phyloP scores from a whole-genome alignment of 202 grass and related monocot genomes.

The Elaeis oleifera region DNA sequence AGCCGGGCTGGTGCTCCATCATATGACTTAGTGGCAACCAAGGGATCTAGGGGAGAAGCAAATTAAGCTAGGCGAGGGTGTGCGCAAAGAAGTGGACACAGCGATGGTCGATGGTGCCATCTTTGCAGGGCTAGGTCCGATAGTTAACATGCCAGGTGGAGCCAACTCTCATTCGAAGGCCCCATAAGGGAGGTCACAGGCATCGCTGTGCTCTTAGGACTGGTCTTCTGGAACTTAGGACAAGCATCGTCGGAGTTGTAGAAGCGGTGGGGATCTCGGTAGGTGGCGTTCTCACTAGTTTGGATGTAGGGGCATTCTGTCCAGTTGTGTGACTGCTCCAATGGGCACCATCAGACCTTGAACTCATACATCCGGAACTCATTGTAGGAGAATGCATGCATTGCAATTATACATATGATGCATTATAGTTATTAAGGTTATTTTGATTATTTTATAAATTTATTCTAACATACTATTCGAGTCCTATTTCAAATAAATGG shows the following conservation, averaged over 20 bases:
- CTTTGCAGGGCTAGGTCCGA: slow-evolving; percentile 9
- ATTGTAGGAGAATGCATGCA: slow-evolving; percentile 1
- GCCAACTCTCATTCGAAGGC: slow-evolving; percentile 2
- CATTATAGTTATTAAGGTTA: too few species aligned
- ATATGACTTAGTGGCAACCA: background rate
- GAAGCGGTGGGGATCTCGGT: background rate
- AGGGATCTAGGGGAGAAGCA: background rate
- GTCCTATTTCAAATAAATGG: too few species aligned
- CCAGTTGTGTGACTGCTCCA: slow-evolving; percentile 8
- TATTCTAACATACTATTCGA: too few species aligned
- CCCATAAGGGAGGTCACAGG: slow-evolving; percentile 5
- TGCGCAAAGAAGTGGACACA: slow-evolving; percentile 9
- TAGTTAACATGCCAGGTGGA: background rate
- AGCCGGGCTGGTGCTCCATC: slow-evolving; percentile 4
- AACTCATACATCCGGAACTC: slow-evolving; percentile 16
- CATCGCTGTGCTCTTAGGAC: slow-evolving; percentile 1
- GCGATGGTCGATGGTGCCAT: background rate
- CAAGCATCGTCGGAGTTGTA: background rate
- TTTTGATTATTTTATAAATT: too few species aligned
- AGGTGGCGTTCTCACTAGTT: slow-evolving; percentile 2
- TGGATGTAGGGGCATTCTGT: slow-evolving; percentile 7
- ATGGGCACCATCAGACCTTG: slow-evolving; percentile 1
- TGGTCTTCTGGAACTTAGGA: slow-evolving; percentile 3
- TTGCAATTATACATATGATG: background rate
- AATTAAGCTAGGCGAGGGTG: background rate